Percentiles rank a stretch among this genome's conserved stretches.
Evolutionary conservation across 805 yeast genomes (phyloP).

Genomic region (Candida coquimbonensis): DNA sequence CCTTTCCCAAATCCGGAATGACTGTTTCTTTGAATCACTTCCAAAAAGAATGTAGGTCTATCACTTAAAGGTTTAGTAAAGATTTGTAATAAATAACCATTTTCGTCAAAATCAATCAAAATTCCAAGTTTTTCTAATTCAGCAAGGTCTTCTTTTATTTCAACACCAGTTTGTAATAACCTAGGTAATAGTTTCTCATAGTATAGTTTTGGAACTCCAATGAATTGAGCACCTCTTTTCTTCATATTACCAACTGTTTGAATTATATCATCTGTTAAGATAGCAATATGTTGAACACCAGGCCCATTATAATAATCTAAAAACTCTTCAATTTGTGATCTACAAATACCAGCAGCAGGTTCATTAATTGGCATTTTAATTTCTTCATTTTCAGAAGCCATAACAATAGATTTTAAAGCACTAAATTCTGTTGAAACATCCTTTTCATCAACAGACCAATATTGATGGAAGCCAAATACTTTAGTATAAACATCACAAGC

Average conservation of each 20-base stretch:
- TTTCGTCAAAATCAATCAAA: slow-evolving; percentile 69
- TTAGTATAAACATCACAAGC: slow-evolving; percentile 54
- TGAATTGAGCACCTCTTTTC: slow-evolving; percentile 64
- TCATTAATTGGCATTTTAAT: slow-evolving; percentile 82
- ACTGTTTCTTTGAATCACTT: slow-evolving; percentile 71
- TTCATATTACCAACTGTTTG: slow-evolving; percentile 45
- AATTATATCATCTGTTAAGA: slow-evolving; percentile 56
- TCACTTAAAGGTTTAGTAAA: slow-evolving; percentile 73
- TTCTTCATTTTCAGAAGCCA: slow-evolving; percentile 59
- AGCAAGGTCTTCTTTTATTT: slow-evolving; percentile 46
- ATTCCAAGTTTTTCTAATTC: slow-evolving; percentile 46
- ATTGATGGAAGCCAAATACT: slow-evolving; percentile 67
- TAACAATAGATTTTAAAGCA: slow-evolving; percentile 66
- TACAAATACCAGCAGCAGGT: slow-evolving; percentile 62
- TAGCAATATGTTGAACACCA: slow-evolving; percentile 80
- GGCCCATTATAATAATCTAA: slow-evolving; percentile 70
- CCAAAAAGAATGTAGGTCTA: slow-evolving; percentile 78
- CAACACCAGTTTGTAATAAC: slow-evolving; percentile 35
- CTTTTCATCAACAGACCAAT: slow-evolving; percentile 80
- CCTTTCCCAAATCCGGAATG: slow-evolving; percentile 89
- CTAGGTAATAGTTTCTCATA: slow-evolving; percentile 44
- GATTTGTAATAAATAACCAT: slow-evolving; percentile 72
- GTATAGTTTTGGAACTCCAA: slow-evolving; percentile 50
- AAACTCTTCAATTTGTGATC: slow-evolving; percentile 79
- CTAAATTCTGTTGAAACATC: slow-evolving; percentile 65